Conservation (phyloP, 495 filamentous ascomycete species). For the Lineolata rhizophorae region DNA sequence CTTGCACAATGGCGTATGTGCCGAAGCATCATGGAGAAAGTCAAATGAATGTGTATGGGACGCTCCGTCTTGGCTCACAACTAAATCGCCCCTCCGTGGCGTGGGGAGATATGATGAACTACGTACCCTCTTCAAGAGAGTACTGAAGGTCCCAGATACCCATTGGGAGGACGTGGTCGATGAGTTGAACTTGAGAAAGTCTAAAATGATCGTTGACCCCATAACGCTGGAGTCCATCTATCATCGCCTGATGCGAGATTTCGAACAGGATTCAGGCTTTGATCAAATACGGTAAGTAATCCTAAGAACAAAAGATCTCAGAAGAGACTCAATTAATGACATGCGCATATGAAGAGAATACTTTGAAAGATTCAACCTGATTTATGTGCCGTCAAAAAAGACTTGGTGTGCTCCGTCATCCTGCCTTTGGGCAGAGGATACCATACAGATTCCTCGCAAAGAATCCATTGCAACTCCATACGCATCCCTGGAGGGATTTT, state of each 20-base stretch:
- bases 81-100: background rate
- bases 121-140: background rate
- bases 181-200: conserved; percentile 1
- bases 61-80: background rate
- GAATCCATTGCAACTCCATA: conserved; percentile 2
- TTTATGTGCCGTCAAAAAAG: background rate
- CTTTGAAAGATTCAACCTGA: background rate
- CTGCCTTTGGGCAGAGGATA: conserved; percentile 2
- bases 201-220: background rate
- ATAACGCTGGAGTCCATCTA: background rate
- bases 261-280: background rate
- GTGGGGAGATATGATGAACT: background rate
- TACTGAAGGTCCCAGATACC: background rate
- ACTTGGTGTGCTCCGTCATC: conserved; percentile 2
- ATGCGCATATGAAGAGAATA: background rate
- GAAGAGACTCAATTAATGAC: conserved; percentile 1
- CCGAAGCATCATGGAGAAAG: background rate
- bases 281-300: background rate
- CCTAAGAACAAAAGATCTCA: background rate
- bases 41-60: conserved; percentile 1
- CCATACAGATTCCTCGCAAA: conserved; percentile 2
- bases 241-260: background rate
- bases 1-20: no score
- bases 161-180: background rate
- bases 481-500: background rate